phyloP scores from a whole-genome alignment of 768 basidiomycete genomes.

The Chalciporus sphaerocephalus region DNA sequence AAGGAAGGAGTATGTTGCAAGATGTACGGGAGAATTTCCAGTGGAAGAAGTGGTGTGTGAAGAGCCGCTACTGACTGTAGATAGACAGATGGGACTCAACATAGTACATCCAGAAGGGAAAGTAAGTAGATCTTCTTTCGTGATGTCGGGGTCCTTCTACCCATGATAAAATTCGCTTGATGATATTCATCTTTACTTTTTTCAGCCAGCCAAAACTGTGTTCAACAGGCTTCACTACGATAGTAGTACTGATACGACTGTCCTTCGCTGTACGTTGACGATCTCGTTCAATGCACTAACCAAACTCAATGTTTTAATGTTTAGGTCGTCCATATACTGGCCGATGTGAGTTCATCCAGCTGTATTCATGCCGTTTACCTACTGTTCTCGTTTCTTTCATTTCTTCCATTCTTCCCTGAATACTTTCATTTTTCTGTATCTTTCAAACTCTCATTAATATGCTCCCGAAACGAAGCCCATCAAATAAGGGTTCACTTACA shows the following conservation, averaged over 20 bases:
- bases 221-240: slow-evolving; percentile 86
- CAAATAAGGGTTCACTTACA: slow-evolving; percentile 97
- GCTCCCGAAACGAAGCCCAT: slow-evolving; percentile 58
- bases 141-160: background rate
- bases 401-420: background rate
- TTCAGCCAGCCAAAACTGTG: slow-evolving; percentile 80
- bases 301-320: slow-evolving; percentile 4
- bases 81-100: slow-evolving; percentile 95
- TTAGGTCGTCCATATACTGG: slow-evolving; percentile 86
- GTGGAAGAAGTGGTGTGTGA: slow-evolving; percentile 76
- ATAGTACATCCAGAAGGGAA: slow-evolving; percentile 95
- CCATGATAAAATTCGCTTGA: background rate
- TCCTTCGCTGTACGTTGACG: slow-evolving; percentile 65
- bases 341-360: slow-evolving; percentile 60
- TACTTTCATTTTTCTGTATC: background rate
- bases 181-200: slow-evolving; percentile 1
- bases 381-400: background rate
- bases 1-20: slow-evolving; percentile 88
- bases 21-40: slow-evolving; percentile 83
- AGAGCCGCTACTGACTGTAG: slow-evolving; percentile 83
- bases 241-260: slow-evolving; percentile 70
- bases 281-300: background rate
- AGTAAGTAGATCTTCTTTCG: slow-evolving; percentile 37
- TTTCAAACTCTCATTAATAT: background rate
- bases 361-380: background rate